Conservation (phyloP, 345 rosid species). For the Raphanus raphanistrum region DNA sequence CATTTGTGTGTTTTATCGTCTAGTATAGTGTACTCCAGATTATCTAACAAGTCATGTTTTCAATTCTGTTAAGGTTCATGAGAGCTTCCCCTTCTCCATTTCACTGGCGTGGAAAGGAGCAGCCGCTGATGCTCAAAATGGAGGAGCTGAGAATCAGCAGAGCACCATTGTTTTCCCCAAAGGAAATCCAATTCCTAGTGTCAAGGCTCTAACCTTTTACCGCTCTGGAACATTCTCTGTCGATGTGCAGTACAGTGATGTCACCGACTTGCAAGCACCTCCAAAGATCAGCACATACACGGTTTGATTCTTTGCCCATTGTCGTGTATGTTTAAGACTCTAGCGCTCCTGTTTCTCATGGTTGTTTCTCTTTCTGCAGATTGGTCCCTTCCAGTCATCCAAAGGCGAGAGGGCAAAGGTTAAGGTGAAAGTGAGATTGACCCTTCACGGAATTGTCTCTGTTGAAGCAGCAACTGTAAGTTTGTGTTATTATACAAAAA, state of each 20-base stretch:
- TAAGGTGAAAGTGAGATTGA: constrained; percentile 84
- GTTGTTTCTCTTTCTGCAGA: constrained; percentile 46
- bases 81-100: constrained; percentile 81
- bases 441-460: constrained; percentile 81
- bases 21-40: background rate
- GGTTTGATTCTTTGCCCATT: constrained; percentile 41
- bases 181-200: constrained; percentile 84
- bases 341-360: constrained; percentile 20
- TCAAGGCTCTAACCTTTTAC: constrained; percentile 82
- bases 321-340: background rate
- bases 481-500: background rate
- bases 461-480: constrained; percentile 86
- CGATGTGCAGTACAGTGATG: constrained; percentile 77
- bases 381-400: constrained; percentile 85
- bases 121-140: constrained; percentile 62
- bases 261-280: constrained; percentile 60
- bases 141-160: constrained; percentile 67
- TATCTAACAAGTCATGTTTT: constrained; percentile 1
- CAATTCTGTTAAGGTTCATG: constrained; percentile 59
- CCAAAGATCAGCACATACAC: constrained; percentile 80
- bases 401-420: constrained; percentile 77
- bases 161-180: constrained; percentile 75
- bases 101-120: constrained; percentile 82
- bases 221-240: constrained; percentile 73
- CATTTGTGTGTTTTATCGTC: background rate